These are phyloP conservation scores for Dothistroma septosporum DNA, from an alignment of 2,329 filamentous ascomycete species.

Conservation along the genomic window DNA sequence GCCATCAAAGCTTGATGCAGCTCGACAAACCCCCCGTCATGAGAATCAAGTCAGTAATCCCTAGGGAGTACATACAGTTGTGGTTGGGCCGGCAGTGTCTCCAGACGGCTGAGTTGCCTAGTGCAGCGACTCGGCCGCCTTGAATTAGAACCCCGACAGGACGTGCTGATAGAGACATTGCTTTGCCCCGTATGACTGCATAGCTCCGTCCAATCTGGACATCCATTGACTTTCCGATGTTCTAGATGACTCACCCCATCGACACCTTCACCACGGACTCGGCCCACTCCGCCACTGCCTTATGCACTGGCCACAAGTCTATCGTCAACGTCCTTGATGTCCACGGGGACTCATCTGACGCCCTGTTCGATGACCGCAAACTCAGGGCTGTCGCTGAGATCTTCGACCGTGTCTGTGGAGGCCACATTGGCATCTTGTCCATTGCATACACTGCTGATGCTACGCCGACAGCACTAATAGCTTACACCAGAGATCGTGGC, in stretches of 20 bases:
- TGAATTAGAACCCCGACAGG: no score
- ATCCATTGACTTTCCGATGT: no score
- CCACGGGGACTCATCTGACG: conserved; percentile 70
- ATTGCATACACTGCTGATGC: conserved; percentile 81
- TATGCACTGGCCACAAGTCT: conserved; percentile 81
- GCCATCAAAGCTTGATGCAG: conserved; percentile 67
- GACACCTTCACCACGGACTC: conserved; percentile 79
- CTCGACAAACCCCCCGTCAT: conserved; percentile 71
- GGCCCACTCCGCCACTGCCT: conserved; percentile 76
- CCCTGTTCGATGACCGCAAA: conserved; percentile 77
- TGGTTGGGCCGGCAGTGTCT: no score
- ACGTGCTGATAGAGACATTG: no score
- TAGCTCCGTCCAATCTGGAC: no score
- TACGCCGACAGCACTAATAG: conserved; percentile 69
- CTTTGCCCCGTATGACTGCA: no score
- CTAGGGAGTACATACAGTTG: no score
- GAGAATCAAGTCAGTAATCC: no score
- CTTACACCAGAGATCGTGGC: conserved; percentile 67
- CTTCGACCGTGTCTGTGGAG: conserved; percentile 64
- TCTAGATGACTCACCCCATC: conserved; percentile 63
- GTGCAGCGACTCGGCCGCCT: no score
- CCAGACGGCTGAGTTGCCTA: no score
- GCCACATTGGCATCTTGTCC: conserved; percentile 61
- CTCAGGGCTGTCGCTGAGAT: conserved; percentile 79
- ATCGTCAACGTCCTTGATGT: conserved; percentile 78